These are phyloP conservation scores for Microsporum ferrugineum DNA, from an alignment of 2,329 filamentous ascomycete species.

Conservation along the genomic window DNA sequence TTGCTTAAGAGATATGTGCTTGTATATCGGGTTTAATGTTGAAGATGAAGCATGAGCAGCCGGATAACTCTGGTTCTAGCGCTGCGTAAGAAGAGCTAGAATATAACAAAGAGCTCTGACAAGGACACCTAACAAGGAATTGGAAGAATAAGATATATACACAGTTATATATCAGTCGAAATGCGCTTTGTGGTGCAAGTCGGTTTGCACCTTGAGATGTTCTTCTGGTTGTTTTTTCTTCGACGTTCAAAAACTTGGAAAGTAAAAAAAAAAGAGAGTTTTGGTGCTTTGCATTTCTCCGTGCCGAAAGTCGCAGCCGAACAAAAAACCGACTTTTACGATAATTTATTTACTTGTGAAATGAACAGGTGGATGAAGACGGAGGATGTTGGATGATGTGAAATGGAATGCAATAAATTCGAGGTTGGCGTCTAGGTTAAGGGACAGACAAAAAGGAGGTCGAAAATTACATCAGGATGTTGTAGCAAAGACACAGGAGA, in stretches of 20 bases:
- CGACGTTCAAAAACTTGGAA: neutral
- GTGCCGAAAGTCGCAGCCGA: neutral
- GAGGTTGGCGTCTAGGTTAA: neutral
- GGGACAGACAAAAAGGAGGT: neutral
- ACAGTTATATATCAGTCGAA: neutral
- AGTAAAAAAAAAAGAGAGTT: neutral
- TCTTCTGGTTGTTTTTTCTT: neutral
- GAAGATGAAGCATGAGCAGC: neutral
- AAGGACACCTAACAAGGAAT: neutral
- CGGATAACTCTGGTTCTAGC: neutral
- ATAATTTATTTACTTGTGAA: neutral
- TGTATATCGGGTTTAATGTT: neutral
- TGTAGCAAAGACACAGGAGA: conserved; percentile 2
- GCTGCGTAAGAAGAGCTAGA: neutral
- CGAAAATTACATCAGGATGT: conserved; percentile 4
- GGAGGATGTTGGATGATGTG: neutral
- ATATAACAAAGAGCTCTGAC: neutral
- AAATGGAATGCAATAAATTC: neutral
- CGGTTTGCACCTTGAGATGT: neutral
- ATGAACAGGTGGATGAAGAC: neutral
- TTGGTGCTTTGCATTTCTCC: neutral
- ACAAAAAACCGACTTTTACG: neutral
- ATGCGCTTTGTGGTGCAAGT: neutral
- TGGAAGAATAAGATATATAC: neutral
- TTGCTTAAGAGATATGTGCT: neutral